phyloP scores from a whole-genome alignment of 345 rosid genomes.

The Arabis alpina region DNA sequence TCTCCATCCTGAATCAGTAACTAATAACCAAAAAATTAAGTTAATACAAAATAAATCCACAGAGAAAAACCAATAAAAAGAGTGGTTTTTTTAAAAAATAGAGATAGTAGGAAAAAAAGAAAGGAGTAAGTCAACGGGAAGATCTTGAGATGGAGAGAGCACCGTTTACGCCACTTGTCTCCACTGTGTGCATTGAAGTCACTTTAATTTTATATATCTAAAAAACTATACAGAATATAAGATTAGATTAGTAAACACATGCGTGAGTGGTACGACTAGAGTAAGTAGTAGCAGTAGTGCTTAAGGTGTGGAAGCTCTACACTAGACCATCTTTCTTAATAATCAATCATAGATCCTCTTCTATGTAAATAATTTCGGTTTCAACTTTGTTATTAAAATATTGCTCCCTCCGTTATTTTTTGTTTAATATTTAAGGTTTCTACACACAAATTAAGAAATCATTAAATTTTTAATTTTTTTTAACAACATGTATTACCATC shows the following conservation, averaged over 20 bases:
- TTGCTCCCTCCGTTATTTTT: too few species aligned
- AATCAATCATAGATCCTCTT: too few species aligned
- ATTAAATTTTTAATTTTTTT: too few species aligned
- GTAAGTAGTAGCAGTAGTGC: slow-evolving; percentile 18
- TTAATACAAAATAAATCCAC: neutral
- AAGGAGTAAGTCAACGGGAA: slow-evolving; percentile 35
- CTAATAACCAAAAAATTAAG: neutral
- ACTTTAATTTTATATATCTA: neutral
- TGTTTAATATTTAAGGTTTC: too few species aligned
- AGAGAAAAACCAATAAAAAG: neutral
- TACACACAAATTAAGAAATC: too few species aligned
- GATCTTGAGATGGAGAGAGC: slow-evolving; percentile 38
- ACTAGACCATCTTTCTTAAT: too few species aligned
- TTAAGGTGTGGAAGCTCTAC: slow-evolving; percentile 34
- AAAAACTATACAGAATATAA: neutral
- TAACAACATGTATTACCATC: too few species aligned
- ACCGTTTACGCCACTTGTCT: slow-evolving; percentile 37
- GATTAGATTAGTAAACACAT: slow-evolving; percentile 32
- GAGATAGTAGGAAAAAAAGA: neutral
- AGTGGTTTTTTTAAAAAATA: too few species aligned
- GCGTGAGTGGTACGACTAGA: slow-evolving; percentile 14
- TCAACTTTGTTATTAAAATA: neutral
- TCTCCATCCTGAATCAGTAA: neutral
- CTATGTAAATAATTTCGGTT: slow-evolving; percentile 2
- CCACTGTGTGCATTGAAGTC: slow-evolving; percentile 29